Evolutionary conservation across 2,329 filamentous ascomycete genomes (phyloP), one percentile per base, ranked within the genome.

Genomic region (Cytospora chrysosperma): DNA sequence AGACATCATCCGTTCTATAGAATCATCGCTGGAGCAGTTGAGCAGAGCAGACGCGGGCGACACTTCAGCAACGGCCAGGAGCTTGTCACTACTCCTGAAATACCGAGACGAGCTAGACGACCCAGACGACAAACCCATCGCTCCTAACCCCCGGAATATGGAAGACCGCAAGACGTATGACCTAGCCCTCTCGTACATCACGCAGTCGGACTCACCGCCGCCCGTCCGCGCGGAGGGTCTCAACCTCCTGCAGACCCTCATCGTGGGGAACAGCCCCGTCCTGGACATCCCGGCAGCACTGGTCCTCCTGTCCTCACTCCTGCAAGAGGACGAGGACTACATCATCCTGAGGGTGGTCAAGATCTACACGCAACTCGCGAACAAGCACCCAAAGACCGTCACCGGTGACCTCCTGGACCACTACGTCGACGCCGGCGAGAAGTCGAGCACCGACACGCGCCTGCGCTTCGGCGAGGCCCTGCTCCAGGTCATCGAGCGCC

Each of bases 401-500:
- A 77, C 84, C 4, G 80, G 78, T 26, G 88, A 91, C 68, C 75
- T 92, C 0, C 75, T 89, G 0, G 88, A 91, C 27, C 82, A 85
- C 50, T 92, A 92, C 67, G 74, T 89, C 21, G 90, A 93, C 70
- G 71, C 83, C 0, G 77, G 79, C 54, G 88, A 91, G 71, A 78
- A 77, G n/a, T 74, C 77, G 7, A 72, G 78, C 0, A 82, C 90
- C 0, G 89, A 92, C 71, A 80, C 83, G 2, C 83, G 90, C 2
- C 78, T 92, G 0, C 81, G 88, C 10, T 84, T 91, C 66, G 90
- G 88, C 56, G 89, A 93, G 72, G 85, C 87, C 0, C 74, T 91
- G 26, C 70, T 87, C 2, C 85, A 87, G 68, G 83, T 89, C 0
- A 80, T 89, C n/a, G 82, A 90, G 70, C 80, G 81, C 8, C 78